Base-by-base conservation (phyloP, 192 early-diverging fungal genomes). In the Dissophora ornata region DNA sequence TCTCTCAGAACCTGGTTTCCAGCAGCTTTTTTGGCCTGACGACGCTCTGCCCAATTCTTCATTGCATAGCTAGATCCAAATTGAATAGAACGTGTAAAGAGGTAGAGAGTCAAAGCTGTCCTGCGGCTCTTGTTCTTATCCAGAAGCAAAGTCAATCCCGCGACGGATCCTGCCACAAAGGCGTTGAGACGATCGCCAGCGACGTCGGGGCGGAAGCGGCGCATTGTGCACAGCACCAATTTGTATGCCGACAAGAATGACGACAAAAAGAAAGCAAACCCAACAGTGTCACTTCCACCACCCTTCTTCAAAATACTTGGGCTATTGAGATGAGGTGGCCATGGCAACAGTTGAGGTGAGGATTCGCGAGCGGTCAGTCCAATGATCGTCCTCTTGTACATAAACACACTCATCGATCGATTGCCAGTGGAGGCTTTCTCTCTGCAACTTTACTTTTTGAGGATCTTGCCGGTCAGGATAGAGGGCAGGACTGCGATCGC, bases 201-300 rank as follows among this genome's bases (percentile, higher is more conserved):
- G 10, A 45, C 54, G 44, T 81, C 70, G 3, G 63, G 52, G 30
- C 83, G 79, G 41, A 71, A 61, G 22, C 74, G 62, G 52, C 90
- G 87, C 79, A 90, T 71, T 10, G 79, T 59, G 79, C 89, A 92
- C 46, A 92, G 67, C 8, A 85, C 80, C 13, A 79, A 80, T 74
- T 89, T 88, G 82, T 92, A 92, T 8, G 82, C 77, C 32, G 87
- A 86, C 40, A 89, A 80, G 44, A 89, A 84, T 10, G 83, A 83
- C 29, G 87, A 86, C 47, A 92, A 71, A 51, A 92, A 92, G 29
- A 88, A 69, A 12, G 90, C 88, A 80, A 92, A 90, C 19, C 79
- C 80, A 21, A 75, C 26, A 2, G 89, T 92, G 69, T 92, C 90
- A 44, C 85, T 80, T 38, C 84, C 84, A 32, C 79, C 84, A 44